phyloP scores from a whole-genome alignment of 176 grass and related monocot genomes.

The Hyparrhenia diplandra region DNA sequence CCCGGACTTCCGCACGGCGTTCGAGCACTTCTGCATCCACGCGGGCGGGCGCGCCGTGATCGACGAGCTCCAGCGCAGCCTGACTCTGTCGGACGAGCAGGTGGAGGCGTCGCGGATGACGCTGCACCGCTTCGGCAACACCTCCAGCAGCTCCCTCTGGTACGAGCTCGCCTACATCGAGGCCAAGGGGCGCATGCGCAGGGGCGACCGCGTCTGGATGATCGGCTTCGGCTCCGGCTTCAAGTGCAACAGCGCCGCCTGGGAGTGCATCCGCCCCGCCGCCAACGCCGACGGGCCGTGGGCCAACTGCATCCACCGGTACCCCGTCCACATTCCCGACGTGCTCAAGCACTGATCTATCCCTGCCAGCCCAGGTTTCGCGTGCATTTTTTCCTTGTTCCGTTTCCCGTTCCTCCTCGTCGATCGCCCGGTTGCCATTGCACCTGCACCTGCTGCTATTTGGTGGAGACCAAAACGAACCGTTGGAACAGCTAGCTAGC shows the following conservation, averaged over 20 bases:
- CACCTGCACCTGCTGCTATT: neutral
- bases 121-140: conserved; percentile 79
- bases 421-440: neutral
- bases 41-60: conserved; percentile 81
- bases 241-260: conserved; percentile 91
- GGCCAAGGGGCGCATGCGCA: conserved; percentile 53
- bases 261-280: conserved; percentile 57
- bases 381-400: too few relatives aligned
- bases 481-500: neutral
- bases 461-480: neutral
- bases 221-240: conserved; percentile 75
- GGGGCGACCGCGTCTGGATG: conserved; percentile 56
- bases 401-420: neutral
- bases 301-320: conserved; percentile 41
- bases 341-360: conserved; percentile 41
- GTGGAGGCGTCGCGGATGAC: conserved; percentile 76
- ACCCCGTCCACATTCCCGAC: conserved; percentile 62
- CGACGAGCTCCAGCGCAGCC: conserved; percentile 80
- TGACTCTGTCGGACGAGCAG: conserved; percentile 58
- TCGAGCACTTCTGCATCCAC: conserved; percentile 99
- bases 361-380: too few relatives aligned
- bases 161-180: conserved; percentile 72
- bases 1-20: conserved; percentile 75
- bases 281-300: conserved; percentile 40
- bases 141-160: conserved; percentile 59